phyloP scores from a whole-genome alignment of 495 filamentous ascomycete genomes.

The Annulohypoxylon moriforme region DNA sequence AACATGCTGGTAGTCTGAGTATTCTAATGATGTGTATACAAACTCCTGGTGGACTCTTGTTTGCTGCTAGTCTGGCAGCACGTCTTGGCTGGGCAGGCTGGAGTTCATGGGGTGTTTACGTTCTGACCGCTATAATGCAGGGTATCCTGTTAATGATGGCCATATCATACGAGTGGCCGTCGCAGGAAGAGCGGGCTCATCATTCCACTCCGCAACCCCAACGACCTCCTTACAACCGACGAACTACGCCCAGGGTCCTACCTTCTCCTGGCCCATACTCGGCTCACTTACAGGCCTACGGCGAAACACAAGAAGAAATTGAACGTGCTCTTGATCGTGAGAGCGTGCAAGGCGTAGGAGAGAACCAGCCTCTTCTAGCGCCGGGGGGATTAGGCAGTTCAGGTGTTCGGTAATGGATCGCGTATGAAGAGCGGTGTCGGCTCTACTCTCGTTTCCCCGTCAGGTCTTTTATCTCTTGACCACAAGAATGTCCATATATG shows the following conservation, averaged over 20 bases:
- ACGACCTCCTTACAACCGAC: conserved; percentile 45
- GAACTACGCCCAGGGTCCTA: conserved; percentile 42
- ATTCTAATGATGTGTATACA: conserved; percentile 99
- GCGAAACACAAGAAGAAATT: conserved; percentile 55
- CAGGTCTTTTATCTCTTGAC: conserved; percentile 2
- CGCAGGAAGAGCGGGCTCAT: conserved; percentile 28
- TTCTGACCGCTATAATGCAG: conserved; percentile 87
- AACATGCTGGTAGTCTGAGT: conserved; percentile 87
- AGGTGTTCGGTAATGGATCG: conserved; percentile 35
- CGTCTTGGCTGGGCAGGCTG: conserved; percentile 85
- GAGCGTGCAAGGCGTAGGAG: conserved; percentile 54
- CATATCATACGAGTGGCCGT: conserved; percentile 74
- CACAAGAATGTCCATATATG: conserved; percentile 11
- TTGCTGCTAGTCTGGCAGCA: conserved; percentile 83
- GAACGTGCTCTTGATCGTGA: conserved; percentile 55
- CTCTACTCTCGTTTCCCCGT: conserved; percentile 26
- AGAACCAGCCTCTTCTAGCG: conserved; percentile 57
- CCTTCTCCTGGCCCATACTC: conserved; percentile 53
- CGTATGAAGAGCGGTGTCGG: background rate
- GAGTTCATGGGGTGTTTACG: conserved; percentile 93
- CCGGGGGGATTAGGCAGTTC: conserved; percentile 53
- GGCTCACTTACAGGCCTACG: conserved; percentile 54
- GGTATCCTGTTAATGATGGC: conserved; percentile 83
- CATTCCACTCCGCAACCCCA: conserved; percentile 39
- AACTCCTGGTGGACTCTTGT: conserved; percentile 90